Base-by-base conservation (phyloP, 495 filamentous ascomycete genomes). In the Immersiella caudata region DNA sequence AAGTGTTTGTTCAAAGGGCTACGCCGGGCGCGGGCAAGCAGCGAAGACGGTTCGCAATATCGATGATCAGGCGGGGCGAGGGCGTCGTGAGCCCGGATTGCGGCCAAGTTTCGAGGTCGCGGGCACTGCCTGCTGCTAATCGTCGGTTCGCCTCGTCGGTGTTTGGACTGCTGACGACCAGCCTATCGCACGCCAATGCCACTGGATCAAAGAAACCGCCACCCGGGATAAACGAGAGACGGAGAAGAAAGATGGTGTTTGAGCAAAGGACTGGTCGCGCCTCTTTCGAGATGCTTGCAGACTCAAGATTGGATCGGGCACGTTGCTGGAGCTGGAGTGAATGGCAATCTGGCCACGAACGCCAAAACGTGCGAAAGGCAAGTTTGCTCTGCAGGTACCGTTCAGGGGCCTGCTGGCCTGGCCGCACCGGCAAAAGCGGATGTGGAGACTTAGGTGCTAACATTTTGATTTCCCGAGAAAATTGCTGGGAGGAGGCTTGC, bases 191-290 rank as follows among this genome's bases (percentile, higher is more conserved):
- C 35, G 24, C 29, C 3, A 46, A 6, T 4, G 40, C 40, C 40
- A 2, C 16, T 18, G 16, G 40, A 46, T 46, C 40, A 59, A 33
- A 62, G 26, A 52, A 60, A 18, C 36, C 16, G 16, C 64, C 55
- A 60, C 64, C 64, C n/a, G 33, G 52, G 22, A 54, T 58, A 50
- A 68, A 68, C 66, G 66, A 68, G 66, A 60, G 66, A 68, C 66
- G 59, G 60, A 67, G 66, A 64, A 68, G 33, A 59, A 67, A 62
- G 58, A 36, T 40, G 59, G 4, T 57, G 51, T 36, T n/a, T 58
- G 24, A 20, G 57, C 16, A 33, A n/a, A 62, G 46, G 18, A 36
- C 12, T 12, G 56, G 18, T 21, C 14, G 64, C 64, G 64, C 27
- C 54, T 60, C 57, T 52, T 56, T 49, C 62, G 51, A 57, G 62